Base-by-base conservation (phyloP, 2,329 filamentous ascomycete genomes). In the Aspergillus luchuensis region DNA sequence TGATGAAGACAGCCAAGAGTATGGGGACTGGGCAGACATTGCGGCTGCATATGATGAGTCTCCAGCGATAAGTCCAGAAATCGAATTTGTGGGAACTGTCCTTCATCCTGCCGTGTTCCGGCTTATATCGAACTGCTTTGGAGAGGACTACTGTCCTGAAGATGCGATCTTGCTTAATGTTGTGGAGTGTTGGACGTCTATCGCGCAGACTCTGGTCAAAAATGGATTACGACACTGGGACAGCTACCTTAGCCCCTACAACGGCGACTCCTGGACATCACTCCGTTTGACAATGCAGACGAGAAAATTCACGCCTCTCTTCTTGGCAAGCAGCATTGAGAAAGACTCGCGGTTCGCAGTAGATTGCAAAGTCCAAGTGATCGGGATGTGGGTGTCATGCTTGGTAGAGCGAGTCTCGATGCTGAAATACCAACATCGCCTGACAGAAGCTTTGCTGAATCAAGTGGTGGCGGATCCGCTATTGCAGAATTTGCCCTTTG, bases 1-100 rank as follows among this genome's bases (percentile, higher is more conserved):
- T 5, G 83, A 79, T 57, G 85, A 88, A 56, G 87, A 89, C 56
- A 88, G 86, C 63, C 87, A 89, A 69, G 86, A 88, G 50, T 88
- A 86, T 67, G 86, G 86, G 30, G 85, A 86, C 61, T 85, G 82
- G 76, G 76, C 80, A 21, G 85, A 79, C 19, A 76, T 87, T 53
- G 81, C 84, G 59, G 81, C 83, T 41, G 68, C 73, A 3, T 74
- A 78, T 45, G 72, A 75, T 25, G 68, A 74, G 39, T 49, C 53
- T 28, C 58, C 67, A 28, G 58, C 67, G 39, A 49, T 67, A 13
- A 66, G 62, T 25, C 33, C 36, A 52, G 72, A 65, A 23, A 67
- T 76, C 38, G 67, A 70, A 49, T 68, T 73, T 51, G 68, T 82
- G 33, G 69, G 81, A 25, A 74, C 76, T 17, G 74, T 77, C 28